Base-by-base conservation (phyloP, 106 monocot genomes). In the Iris macrosiphon region DNA sequence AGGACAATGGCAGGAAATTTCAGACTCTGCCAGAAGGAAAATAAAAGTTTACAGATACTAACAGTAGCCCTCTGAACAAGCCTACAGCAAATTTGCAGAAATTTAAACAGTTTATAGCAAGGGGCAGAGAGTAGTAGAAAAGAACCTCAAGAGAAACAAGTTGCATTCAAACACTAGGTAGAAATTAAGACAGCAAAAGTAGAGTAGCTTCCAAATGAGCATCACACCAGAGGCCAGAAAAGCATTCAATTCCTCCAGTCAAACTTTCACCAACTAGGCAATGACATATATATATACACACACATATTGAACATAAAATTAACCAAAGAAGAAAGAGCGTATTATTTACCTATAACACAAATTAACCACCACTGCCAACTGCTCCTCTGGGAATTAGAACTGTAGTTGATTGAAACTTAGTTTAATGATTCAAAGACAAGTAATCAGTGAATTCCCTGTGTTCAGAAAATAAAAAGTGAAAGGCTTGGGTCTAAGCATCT, bases 401-500 rank as follows among this genome's bases (percentile, higher is more conserved):
- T 35, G 34, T 10, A 35, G 34, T 6, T 35, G 10, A 35, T 35
- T 4, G 7, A 35, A 35, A 35, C 34, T 10, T 35, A 35, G 4
- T 6, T 6, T 35, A 6, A 35, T 6, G 10, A 35, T 6, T 4
- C 7, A 35, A 35, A 10, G 34, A 6, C 4, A 35, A 10, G 34
- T 35, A 4, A 4, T 35, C 10, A 10, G 34, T 35, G 10, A 35
- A 28, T 14, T 28, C 13, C 29, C 49, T 49, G 28, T 8, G 11
- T 18, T 52, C 30, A 52, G n/a, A 16, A 31, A 52, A n/a, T 46
- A 52, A 52, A 52, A 52, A 32, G 52, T 31, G 27, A 32, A 52
- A 52, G 52, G 50, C 17, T 13, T 23, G 6, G 1, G 4, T 5
- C 4, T 48, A 20, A 52, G 52, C 22, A 52, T 52, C 52, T 52